Percentiles rank a stretch among this genome's conserved stretches.
Conservation (phyloP, 768 basidiomycete genomes). For the Lactarius trivialis region DNA sequence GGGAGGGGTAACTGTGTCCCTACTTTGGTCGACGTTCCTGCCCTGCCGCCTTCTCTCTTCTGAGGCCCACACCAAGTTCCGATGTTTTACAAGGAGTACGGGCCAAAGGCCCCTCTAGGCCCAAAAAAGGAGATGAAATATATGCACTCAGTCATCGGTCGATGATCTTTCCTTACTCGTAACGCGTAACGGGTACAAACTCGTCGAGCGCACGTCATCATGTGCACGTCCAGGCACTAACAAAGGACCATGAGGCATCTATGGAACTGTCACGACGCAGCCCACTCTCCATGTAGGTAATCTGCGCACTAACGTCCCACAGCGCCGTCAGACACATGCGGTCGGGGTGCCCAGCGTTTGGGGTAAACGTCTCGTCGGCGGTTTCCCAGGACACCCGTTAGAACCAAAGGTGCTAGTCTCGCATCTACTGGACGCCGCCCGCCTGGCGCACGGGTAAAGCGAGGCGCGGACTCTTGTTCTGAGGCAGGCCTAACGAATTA, state of each 20-base stretch:
- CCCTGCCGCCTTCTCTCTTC: background rate
- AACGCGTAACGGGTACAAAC: background rate
- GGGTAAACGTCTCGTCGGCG: background rate
- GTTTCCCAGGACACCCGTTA: background rate
- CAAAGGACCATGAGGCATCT: background rate
- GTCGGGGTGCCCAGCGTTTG: background rate
- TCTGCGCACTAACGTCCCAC: background rate
- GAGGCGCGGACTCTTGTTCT: background rate
- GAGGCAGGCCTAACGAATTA: background rate
- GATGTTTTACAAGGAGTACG: background rate
- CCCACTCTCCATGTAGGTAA: background rate
- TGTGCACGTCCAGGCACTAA: background rate
- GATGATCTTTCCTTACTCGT: background rate
- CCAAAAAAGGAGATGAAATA: background rate
- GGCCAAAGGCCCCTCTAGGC: background rate
- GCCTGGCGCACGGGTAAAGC: background rate
- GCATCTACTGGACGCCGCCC: background rate
- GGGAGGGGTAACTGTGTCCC: background rate
- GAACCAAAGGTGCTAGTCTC: background rate
- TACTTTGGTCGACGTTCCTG: background rate
- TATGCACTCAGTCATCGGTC: background rate
- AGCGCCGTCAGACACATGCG: background rate
- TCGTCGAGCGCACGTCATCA: constrained; percentile 14
- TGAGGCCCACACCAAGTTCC: constrained; percentile 10
- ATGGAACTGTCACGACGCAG: background rate